Conservation (phyloP, 495 filamentous ascomycete species). For the Neurospora sp. region DNA sequence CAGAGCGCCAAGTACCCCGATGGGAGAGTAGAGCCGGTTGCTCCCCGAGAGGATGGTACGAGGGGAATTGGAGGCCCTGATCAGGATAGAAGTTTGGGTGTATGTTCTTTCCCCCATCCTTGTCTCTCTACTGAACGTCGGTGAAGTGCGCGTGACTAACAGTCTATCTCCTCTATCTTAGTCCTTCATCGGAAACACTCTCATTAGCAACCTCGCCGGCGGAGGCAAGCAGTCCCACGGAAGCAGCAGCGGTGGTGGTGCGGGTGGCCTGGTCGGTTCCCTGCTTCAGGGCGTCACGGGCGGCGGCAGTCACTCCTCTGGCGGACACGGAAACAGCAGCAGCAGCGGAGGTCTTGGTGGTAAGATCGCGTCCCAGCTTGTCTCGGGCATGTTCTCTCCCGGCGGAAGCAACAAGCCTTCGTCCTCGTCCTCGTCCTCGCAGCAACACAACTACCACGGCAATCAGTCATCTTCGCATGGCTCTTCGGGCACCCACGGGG, state of each 20-base stretch:
- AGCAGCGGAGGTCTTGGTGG: constrained; percentile 28
- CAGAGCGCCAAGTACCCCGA: constrained; percentile 39
- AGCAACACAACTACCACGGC: constrained; percentile 27
- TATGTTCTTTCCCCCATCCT: constrained; percentile 15
- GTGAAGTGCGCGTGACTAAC: not conserved
- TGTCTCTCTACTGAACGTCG: not conserved
- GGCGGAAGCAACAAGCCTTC: constrained; percentile 22
- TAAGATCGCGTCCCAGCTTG: constrained; percentile 36
- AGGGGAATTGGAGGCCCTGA: constrained; percentile 24
- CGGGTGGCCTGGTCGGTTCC: constrained; percentile 25
- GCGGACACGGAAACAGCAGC: constrained; percentile 16
- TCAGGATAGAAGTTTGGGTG: constrained; percentile 35
- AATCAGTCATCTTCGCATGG: constrained; percentile 17
- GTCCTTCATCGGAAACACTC: constrained; percentile 19
- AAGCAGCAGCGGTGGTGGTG: constrained; percentile 16
- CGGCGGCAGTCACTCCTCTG: constrained; percentile 21
- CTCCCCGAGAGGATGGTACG: constrained; percentile 21
- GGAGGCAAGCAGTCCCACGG: not conserved
- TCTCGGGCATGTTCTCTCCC: constrained; percentile 33
- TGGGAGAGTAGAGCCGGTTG: constrained; percentile 39
- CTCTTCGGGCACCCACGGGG: constrained; percentile 9
- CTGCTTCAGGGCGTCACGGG: constrained; percentile 20
- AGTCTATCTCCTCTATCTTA: not conserved
- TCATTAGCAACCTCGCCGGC: constrained; percentile 12
- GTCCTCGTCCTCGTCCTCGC: constrained; percentile 6